A percentile compares a stretch with the other conserved stretches of the same genome.
Evolutionary conservation across 345 rosid genomes (phyloP).

Genomic region (Jatropha curcas): DNA sequence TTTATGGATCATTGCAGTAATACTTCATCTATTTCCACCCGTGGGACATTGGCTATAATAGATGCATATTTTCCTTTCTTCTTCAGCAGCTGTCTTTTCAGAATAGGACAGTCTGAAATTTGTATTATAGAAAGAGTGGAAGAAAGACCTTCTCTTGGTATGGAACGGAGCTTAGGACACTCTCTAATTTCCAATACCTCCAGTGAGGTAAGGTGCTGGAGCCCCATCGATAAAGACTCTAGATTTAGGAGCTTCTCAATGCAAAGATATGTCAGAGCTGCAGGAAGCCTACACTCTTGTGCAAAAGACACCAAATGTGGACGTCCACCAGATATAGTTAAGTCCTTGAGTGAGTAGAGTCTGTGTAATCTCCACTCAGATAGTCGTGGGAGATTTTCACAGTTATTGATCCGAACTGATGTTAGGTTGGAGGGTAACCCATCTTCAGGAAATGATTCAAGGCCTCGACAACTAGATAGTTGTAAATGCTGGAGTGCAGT

Average conservation of each 20-base stretch:
- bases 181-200: not conserved
- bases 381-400: not conserved
- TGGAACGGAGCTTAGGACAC: conserved; percentile 11
- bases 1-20: not conserved
- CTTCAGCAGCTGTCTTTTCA: not conserved
- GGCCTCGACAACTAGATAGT: not conserved
- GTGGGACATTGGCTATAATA: conserved; percentile 1
- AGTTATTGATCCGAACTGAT: not conserved
- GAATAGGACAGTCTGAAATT: not conserved
- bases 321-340: not conserved
- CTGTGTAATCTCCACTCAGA: conserved; percentile 6
- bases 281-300: not conserved
- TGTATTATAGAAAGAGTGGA: not conserved
- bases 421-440: conserved; percentile 9
- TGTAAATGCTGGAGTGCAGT: conserved; percentile 5
- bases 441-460: conserved; percentile 9
- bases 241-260: not conserved
- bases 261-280: not conserved
- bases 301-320: conserved; percentile 4
- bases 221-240: conserved; percentile 8
- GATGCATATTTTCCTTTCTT: conserved; percentile 8
- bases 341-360: not conserved
- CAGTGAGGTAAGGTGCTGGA: conserved; percentile 12
- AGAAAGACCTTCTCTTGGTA: not conserved
- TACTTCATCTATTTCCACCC: not conserved